Base-by-base conservation (phyloP, 1,139 yeast species). In the Arxiozyma slooffiae region DNA sequence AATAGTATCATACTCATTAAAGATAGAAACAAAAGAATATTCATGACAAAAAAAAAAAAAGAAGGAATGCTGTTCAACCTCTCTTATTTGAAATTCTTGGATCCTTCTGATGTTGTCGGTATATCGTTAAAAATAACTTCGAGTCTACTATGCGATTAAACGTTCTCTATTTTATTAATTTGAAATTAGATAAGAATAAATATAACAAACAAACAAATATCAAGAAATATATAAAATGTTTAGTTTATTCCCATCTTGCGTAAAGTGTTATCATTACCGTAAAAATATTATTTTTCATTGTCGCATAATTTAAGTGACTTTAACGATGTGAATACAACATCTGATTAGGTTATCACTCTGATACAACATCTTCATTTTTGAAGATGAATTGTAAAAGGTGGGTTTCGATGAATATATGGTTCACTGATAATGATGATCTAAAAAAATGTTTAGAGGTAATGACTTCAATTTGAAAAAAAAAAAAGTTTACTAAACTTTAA, bases 391-490 rank as follows among this genome's bases (percentile, higher is more conserved):
- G 44, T 60, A 57, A 46, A 75, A 80, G 57, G 66, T 82, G 20
- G 80, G 80, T 1, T 82, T 52, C 82, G 23, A 68, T 77, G n/a
- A 87, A 87, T 63, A 80, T 80, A 62, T 64, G 67, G 67, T 38
- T 60, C 24, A 44, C 48, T 14, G 64, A 60, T n/a, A 53, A 53
- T 2, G 23, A n/a, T n/a, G n/a, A 38, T 5, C 38, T 58, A 4
- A 36, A 47, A 24, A 49, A 47, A 36, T 46, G 38, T 46, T 36
- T 85, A 47, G 95, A 87, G 63, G 61, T 76, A 0, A 67, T 74
- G 30, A 70, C 81, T 0, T 88, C 96, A 96, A 67, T 81, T 6
- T 70, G 81, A 30, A 89, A 87, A 64, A 1, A 62, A 86, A 62
- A 80, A 77, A 57, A 76, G 78, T 51, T 83, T n/a, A n/a, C n/a